Evolutionary conservation across 75 land plant genomes (phyloP).

Genomic region (Sequoiadendron giganteum): DNA sequence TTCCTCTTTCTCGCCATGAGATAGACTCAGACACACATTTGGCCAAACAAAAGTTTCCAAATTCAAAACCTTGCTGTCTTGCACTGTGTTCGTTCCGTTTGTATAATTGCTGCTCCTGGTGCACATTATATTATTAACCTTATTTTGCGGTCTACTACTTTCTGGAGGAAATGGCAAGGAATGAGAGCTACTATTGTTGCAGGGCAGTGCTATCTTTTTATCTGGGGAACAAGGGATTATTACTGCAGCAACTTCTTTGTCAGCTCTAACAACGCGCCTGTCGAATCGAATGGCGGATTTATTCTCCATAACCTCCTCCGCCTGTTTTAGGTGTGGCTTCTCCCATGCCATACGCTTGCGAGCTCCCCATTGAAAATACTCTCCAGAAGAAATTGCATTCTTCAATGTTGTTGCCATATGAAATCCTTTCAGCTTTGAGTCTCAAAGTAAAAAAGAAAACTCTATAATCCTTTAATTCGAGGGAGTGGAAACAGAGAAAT

Average conservation of each 20-base stretch:
- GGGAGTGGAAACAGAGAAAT: too few relatives aligned
- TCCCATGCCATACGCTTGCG: not conserved
- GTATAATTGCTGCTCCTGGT: slow-evolving; percentile 2
- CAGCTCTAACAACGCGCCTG: slow-evolving; percentile 11
- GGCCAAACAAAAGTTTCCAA: slow-evolving; percentile 37
- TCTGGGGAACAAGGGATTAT: not conserved
- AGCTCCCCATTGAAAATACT: not conserved
- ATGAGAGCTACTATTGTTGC: not conserved
- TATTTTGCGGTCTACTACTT: not conserved
- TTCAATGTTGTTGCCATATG: not conserved
- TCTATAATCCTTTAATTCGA: too few relatives aligned
- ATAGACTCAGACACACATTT: slow-evolving; percentile 60
- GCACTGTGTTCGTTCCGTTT: slow-evolving; percentile 1
- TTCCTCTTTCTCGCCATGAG: slow-evolving; percentile 85
- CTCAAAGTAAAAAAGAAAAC: not conserved
- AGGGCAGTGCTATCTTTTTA: not conserved
- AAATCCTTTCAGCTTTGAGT: not conserved
- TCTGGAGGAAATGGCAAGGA: not conserved
- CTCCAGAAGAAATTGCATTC: not conserved
- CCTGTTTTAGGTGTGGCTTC: not conserved
- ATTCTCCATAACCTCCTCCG: not conserved
- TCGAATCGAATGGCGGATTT: not conserved
- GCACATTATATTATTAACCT: not conserved
- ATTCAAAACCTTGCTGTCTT: not conserved
- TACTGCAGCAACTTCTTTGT: not conserved